Evolutionary conservation across 805 yeast genomes (phyloP).

Genomic region (Kazachstania viticola): DNA sequence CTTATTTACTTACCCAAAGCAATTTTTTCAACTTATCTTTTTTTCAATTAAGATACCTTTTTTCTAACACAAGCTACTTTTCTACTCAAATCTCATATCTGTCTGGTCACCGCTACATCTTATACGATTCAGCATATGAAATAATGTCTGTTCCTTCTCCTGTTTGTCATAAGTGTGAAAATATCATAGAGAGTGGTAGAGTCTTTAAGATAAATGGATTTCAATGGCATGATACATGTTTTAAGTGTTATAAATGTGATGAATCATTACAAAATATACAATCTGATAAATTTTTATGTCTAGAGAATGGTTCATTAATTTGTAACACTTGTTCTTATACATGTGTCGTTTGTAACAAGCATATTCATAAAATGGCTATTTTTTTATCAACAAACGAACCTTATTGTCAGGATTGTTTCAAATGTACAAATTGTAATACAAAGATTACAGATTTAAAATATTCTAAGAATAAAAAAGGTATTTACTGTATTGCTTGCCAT

Average conservation of each 20-base stretch:
- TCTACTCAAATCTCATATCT: too few relatives aligned
- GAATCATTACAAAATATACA: conserved; percentile 43
- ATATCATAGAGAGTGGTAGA: too few relatives aligned
- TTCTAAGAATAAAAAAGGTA: conserved; percentile 87
- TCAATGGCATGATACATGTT: conserved; percentile 93
- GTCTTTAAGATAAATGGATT: too few relatives aligned
- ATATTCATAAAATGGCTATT: conserved; percentile 89
- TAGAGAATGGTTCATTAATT: conserved; percentile 85
- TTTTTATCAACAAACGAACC: conserved; percentile 79
- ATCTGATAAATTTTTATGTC: conserved; percentile 76
- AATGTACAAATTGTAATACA: conserved; percentile 79
- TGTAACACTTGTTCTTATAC: conserved; percentile 87
- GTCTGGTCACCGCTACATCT: too few relatives aligned
- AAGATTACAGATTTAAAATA: conserved; percentile 82
- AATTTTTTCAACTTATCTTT: too few relatives aligned
- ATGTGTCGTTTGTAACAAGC: conserved; percentile 76
- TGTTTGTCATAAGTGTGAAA: too few relatives aligned
- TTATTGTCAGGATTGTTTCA: conserved; percentile 83
- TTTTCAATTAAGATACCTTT: too few relatives aligned
- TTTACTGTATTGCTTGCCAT: conserved; percentile 90
- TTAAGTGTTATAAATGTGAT: conserved; percentile 76
- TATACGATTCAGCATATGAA: too few relatives aligned
- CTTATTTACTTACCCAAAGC: too few relatives aligned
- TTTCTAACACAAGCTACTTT: too few relatives aligned
- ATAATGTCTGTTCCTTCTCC: too few relatives aligned